Evolutionary conservation across 768 basidiomycete species (phyloP).

Genomic region (Boletus fagicola): DNA sequence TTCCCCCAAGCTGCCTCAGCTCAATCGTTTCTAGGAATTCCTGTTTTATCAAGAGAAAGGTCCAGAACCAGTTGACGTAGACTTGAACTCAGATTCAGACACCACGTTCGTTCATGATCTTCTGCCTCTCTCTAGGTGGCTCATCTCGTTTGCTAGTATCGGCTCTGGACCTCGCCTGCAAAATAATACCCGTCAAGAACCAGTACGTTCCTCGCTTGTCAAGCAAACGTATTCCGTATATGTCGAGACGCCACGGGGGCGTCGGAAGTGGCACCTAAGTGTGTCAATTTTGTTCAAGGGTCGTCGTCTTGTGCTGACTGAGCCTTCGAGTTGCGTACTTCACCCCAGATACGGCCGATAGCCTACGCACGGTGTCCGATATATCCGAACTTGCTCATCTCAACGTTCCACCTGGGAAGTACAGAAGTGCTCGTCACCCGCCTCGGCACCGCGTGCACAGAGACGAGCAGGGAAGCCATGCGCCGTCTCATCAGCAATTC

Average conservation of each 20-base stretch:
- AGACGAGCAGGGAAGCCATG: constrained; percentile 23
- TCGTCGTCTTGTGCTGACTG: constrained; percentile 3
- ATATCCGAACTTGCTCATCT: constrained; percentile 52
- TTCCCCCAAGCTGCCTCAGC: background rate
- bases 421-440: constrained; percentile 62
- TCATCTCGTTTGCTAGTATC: constrained; percentile 23
- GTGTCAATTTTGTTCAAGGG: constrained; percentile 28
- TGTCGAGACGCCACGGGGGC: constrained; percentile 62
- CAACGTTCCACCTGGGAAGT: constrained; percentile 56
- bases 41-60: constrained; percentile 73
- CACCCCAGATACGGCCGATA: constrained; percentile 58
- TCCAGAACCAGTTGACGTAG: constrained; percentile 47
- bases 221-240: constrained; percentile 83
- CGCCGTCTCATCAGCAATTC: constrained; percentile 26
- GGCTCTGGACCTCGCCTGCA: constrained; percentile 31
- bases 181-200: constrained; percentile 28
- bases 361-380: constrained; percentile 59
- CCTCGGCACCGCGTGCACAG: constrained; percentile 39
- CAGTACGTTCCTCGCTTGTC: constrained; percentile 51
- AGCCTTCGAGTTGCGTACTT: constrained; percentile 66
- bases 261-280: constrained; percentile 83
- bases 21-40: constrained; percentile 54
- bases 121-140: background rate
- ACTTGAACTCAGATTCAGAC: constrained; percentile 50
- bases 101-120: constrained; percentile 39